Conservation (phyloP, 2,329 filamentous ascomycete species). For the Nectriaceae sp. region DNA sequence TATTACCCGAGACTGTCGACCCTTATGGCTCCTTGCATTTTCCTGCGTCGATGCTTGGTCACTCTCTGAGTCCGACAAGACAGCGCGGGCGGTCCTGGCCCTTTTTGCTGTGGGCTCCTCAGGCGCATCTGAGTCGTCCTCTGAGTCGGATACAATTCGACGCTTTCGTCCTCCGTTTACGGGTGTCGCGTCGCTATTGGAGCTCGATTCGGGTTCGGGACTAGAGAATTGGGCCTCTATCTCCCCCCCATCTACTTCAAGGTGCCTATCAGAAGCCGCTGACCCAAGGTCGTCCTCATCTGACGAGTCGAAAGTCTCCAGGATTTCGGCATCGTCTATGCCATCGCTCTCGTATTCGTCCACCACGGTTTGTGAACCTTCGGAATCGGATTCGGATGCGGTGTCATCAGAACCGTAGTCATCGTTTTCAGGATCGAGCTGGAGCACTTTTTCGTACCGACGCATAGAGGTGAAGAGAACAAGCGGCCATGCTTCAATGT, state of each 20-base stretch:
- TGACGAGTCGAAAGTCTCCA: conserved; percentile 22
- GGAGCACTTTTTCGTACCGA: no score
- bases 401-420: conserved; percentile 17
- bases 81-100: conserved; percentile 18
- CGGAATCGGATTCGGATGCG: conserved; percentile 11
- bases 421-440: conserved; percentile 15
- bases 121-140: conserved; percentile 28
- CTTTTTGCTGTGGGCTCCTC: conserved; percentile 25
- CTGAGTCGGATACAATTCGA: conserved; percentile 32
- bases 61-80: conserved; percentile 26
- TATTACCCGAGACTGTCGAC: background rate
- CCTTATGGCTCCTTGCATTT: background rate
- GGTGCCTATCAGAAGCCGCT: no score
- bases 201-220: conserved; percentile 26
- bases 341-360: conserved; percentile 43
- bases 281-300: conserved; percentile 32
- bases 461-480: conserved; percentile 32
- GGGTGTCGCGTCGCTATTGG: background rate
- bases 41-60: conserved; percentile 3
- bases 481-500: conserved; percentile 32
- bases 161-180: conserved; percentile 27
- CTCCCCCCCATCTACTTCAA: conserved; percentile 11
- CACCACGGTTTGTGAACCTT: conserved; percentile 17
- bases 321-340: conserved; percentile 38
- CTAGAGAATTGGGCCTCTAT: conserved; percentile 31